These are phyloP conservation scores for Ustilago xerochloae DNA, from an alignment of 1,284 basidiomycete genomes.

Conservation along the genomic window DNA sequence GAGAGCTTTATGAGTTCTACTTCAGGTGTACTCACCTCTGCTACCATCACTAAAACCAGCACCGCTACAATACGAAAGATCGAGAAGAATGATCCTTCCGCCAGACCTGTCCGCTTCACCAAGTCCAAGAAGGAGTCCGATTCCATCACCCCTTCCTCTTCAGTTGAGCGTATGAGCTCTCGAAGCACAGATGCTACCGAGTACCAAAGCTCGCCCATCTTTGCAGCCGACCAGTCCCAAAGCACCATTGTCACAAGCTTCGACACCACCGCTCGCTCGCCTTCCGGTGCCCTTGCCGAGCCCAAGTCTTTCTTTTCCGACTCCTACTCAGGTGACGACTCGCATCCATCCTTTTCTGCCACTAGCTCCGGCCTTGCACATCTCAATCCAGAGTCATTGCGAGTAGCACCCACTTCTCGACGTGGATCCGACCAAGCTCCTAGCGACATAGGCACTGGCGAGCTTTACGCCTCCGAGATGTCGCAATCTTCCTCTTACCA, in stretches of 20 bases:
- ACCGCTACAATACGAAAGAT: slow-evolving; percentile 41
- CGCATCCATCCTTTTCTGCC: slow-evolving; percentile 6
- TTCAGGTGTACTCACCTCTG: slow-evolving; percentile 19
- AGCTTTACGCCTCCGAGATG: slow-evolving; percentile 12
- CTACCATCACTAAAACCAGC: slow-evolving; percentile 43
- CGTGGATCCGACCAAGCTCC: slow-evolving; percentile 19
- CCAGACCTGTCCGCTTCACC: slow-evolving; percentile 30
- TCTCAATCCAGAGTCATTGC: neutral
- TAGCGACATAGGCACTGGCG: slow-evolving; percentile 7
- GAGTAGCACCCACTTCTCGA: neutral
- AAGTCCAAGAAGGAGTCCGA: slow-evolving; percentile 18
- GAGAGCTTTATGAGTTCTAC: slow-evolving; percentile 45
- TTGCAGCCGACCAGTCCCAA: slow-evolving; percentile 8
- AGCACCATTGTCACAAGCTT: slow-evolving; percentile 27
- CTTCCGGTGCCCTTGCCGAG: slow-evolving; percentile 12
- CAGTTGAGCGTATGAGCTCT: slow-evolving; percentile 16
- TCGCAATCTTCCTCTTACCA: slow-evolving; percentile 29
- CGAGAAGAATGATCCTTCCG: slow-evolving; percentile 14
- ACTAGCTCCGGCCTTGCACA: slow-evolving; percentile 6
- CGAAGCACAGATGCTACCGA: slow-evolving; percentile 17
- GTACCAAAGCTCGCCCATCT: slow-evolving; percentile 15
- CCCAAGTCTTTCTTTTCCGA: slow-evolving; percentile 28
- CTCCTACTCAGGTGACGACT: slow-evolving; percentile 20
- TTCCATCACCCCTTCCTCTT: slow-evolving; percentile 27
- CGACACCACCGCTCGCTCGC: slow-evolving; percentile 12